phyloP scores from a whole-genome alignment of 2,329 filamentous ascomycete genomes.

The Cladosporium velox region DNA sequence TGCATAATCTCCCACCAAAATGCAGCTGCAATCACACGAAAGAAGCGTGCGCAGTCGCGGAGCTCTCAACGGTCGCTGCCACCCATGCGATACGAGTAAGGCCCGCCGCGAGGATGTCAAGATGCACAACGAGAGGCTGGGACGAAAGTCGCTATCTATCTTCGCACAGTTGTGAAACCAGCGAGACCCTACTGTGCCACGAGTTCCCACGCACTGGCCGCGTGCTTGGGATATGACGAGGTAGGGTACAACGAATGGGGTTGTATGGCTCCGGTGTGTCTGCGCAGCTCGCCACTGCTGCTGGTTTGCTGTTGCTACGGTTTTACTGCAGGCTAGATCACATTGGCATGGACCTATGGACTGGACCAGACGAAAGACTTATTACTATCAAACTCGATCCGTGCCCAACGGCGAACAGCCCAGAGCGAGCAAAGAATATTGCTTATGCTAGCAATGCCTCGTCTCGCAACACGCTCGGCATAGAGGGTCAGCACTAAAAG shows the following conservation, averaged over 20 bases:
- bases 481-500: background rate
- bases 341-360: background rate
- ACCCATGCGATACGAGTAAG: background rate
- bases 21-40: background rate
- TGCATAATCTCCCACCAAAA: background rate
- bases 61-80: slow-evolving; percentile 1
- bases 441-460: background rate
- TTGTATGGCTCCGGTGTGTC: background rate
- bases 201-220: slow-evolving; percentile 3
- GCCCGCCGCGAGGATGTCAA: background rate
- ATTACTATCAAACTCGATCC: background rate
- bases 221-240: background rate
- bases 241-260: background rate
- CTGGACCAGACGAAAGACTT: background rate
- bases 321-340: background rate
- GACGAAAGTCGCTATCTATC: slow-evolving; percentile 6
- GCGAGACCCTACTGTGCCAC: slow-evolving; percentile 8
- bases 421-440: background rate
- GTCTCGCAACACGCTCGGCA: background rate
- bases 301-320: background rate
- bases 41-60: background rate
- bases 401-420: background rate
- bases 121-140: slow-evolving; percentile 15
- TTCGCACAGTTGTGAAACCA: slow-evolving; percentile 5
- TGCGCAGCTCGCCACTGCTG: background rate